Conservation (phyloP, 169 alveolate species). For the Amoebophrya sp. region DNA sequence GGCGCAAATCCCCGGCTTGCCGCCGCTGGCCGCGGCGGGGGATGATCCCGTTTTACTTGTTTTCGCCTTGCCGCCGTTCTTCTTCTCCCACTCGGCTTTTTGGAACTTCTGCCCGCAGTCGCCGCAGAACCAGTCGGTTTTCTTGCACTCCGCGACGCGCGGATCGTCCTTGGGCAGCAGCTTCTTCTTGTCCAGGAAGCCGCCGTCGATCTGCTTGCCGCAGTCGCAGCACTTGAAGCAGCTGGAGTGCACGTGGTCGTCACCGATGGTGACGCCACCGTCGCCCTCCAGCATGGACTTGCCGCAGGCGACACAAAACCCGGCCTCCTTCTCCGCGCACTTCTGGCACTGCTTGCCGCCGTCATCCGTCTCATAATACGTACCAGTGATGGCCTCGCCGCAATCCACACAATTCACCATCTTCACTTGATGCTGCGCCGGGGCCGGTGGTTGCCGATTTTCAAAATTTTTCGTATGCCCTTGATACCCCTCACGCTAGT, state of each 20-base stretch:
- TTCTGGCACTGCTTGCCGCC: background rate
- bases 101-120: background rate
- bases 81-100: background rate
- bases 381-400: background rate
- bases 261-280: background rate
- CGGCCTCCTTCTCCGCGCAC: background rate
- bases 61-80: background rate
- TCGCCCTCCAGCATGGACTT: background rate
- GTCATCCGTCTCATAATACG: background rate
- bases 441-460: too few species aligned
- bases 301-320: background rate
- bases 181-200: background rate
- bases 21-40: background rate
- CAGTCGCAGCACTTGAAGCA: background rate
- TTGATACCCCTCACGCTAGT: too few species aligned
- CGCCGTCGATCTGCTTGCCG: background rate
- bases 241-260: background rate
- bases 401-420: background rate
- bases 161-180: background rate
- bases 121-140: background rate
- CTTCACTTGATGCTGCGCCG: too few species aligned
- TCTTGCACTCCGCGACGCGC: background rate
- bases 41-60: too few species aligned
- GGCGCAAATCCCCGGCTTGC: background rate
- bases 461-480: too few species aligned